Base-by-base conservation (phyloP, 2,329 filamentous ascomycete species). In the Dactylonectria macrodidyma region DNA sequence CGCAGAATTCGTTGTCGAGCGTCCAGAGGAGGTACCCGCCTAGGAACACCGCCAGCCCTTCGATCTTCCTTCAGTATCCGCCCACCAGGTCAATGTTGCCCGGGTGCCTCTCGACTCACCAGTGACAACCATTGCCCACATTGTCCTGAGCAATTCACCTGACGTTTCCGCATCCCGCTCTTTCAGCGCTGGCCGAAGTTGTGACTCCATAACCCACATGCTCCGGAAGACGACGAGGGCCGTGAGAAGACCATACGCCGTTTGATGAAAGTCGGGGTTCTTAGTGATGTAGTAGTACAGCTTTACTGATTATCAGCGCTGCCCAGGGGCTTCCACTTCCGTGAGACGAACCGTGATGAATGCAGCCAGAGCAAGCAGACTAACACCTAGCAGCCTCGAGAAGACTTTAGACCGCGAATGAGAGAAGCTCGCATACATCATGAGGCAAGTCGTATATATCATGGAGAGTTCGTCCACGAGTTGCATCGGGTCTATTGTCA, bases 261-360 rank as follows among this genome's bases (percentile, higher is more conserved):
- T 91, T 78, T 97, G 93, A 81, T 97, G 94, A 79, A 97, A 97
- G 1, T 89, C 84, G 0, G 94, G 93, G 71, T 97, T 91, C 77
- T 95, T 93, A 16, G 95, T 89, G 69, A 93, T 90, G 77, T 95
- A 92, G 81, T 97, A 97, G 80, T 83, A 84, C 3, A 79, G 75
- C 83, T 85, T 34, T 54, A 41, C 24, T 33, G 16, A 10, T 36
- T 48, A n/a, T 65, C 50, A 64, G 50, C 47, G 5, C 46, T 56
- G n/a, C 34, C 3, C 50, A 41, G 57, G n/a, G n/a, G 24, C 41
- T 33, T 33, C 51, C 38, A 34, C 14, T 8, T 34, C 33, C 24
- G 47, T 52, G 36, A 44, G 41, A 75, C 92, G 89, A 47, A 92
- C 85, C 14, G 94, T 96, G 78, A 97, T 95, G 75, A 91, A 92